A percentile compares a stretch with the other conserved stretches of the same genome.
These are phyloP conservation scores for Emericellopsis cladophorae DNA, from an alignment of 2,329 filamentous ascomycete genomes.

Conservation along the genomic window DNA sequence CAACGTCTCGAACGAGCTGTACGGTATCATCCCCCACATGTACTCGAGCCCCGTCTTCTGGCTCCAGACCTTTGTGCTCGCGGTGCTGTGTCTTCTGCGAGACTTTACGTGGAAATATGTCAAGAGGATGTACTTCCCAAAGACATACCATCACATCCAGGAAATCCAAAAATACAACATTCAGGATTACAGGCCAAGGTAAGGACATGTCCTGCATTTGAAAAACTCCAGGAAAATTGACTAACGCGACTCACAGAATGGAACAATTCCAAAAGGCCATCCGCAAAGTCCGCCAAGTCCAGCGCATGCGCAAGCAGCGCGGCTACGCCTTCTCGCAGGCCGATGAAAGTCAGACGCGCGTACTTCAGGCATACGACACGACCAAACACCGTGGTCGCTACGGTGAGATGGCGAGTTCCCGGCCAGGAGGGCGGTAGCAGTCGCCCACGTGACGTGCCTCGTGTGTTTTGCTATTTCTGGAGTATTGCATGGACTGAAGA, in stretches of 20 bases:
- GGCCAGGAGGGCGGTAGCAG: constrained; percentile 6
- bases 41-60: constrained; percentile 81
- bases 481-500: too few relatives aligned
- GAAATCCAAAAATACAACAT: constrained; percentile 99
- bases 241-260: constrained; percentile 48
- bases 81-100: constrained; percentile 68
- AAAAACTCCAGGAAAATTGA: neutral
- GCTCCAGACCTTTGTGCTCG: constrained; percentile 73
- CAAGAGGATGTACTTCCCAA: constrained; percentile 93
- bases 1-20: constrained; percentile 70
- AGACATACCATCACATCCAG: constrained; percentile 95
- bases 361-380: constrained; percentile 95
- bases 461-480: neutral
- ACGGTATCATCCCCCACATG: constrained; percentile 68
- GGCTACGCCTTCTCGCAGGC: constrained; percentile 97
- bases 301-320: constrained; percentile 97
- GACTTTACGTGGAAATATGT: constrained; percentile 96
- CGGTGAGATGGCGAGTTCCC: constrained; percentile 72
- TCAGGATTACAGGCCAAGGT: constrained; percentile 94
- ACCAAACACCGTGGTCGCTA: constrained; percentile 83
- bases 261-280: constrained; percentile 99
- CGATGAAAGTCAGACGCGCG: constrained; percentile 88
- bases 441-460: neutral
- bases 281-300: constrained; percentile 93
- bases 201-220: constrained; percentile 18